Percentiles rank a stretch among this genome's conserved stretches.
These are phyloP conservation scores for Colletotrichum theobromicola DNA, from an alignment of 2,329 filamentous ascomycete genomes.

Conservation along the genomic window DNA sequence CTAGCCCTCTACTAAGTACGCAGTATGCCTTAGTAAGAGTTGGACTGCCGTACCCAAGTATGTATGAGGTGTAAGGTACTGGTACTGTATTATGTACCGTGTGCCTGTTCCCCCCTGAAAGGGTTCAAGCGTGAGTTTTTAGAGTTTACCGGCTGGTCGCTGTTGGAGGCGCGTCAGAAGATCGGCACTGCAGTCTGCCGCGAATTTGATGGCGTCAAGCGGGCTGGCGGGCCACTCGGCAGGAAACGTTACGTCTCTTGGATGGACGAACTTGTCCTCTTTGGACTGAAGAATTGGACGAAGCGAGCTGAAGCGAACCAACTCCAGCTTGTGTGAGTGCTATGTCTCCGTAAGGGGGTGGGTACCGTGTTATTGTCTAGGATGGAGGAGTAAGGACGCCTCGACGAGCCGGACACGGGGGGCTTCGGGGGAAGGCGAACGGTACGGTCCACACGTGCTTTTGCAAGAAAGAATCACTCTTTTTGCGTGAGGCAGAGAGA, in stretches of 20 bases:
- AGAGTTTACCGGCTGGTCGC: slow-evolving; percentile 16
- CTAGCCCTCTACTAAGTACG: neutral
- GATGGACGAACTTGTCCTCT: neutral
- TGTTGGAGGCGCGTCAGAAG: neutral
- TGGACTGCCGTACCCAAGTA: too few species aligned
- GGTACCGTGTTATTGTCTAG: neutral
- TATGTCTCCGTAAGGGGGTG: neutral
- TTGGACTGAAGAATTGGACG: neutral
- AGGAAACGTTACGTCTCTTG: neutral
- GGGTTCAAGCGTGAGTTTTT: slow-evolving; percentile 14
- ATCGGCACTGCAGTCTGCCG: neutral
- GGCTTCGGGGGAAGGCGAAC: neutral
- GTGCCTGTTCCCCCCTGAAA: neutral
- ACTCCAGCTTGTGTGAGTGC: neutral
- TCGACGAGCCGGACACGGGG: neutral
- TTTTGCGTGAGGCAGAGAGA: neutral
- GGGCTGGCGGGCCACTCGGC: neutral
- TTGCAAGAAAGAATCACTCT: neutral
- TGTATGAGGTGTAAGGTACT: too few species aligned
- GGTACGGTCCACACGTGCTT: neutral
- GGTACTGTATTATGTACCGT: too few species aligned
- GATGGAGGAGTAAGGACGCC: neutral
- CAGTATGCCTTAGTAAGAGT: too few species aligned
- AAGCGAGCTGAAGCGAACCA: neutral
- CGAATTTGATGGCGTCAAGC: slow-evolving; percentile 3